These are phyloP conservation scores for Thelephora ganbajun DNA, from an alignment of 768 basidiomycete genomes.

Conservation along the genomic window DNA sequence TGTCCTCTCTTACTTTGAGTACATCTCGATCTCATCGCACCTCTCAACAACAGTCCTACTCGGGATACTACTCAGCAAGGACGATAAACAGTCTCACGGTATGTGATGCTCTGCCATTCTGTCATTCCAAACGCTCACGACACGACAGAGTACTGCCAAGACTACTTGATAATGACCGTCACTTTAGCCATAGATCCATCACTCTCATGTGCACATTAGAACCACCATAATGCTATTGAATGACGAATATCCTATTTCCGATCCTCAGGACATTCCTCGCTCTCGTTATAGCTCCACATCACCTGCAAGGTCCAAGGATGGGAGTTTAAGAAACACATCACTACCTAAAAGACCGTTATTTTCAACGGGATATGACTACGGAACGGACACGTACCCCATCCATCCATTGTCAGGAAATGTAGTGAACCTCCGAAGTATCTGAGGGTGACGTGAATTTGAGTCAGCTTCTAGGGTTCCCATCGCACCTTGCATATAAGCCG, in stretches of 20 bases:
- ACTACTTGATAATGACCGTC: not conserved
- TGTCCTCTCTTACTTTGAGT: constrained; percentile 31
- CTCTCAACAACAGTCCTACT: constrained; percentile 55
- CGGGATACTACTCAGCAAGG: constrained; percentile 64
- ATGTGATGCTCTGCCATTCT: not conserved
- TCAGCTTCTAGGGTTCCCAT: not conserved
- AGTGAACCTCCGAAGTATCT: constrained; percentile 82
- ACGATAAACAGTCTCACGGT: constrained; percentile 41
- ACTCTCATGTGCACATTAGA: not conserved
- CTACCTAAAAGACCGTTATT: constrained; percentile 21
- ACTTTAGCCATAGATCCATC: not conserved
- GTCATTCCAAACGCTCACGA: too few species aligned
- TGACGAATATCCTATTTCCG: not conserved
- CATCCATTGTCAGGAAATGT: constrained; percentile 68
- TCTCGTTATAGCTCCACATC: constrained; percentile 30
- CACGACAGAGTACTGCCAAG: too few species aligned
- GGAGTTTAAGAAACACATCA: constrained; percentile 40
- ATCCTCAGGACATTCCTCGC: too few species aligned
- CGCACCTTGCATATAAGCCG: constrained; percentile 50
- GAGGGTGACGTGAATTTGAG: not conserved
- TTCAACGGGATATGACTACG: not conserved
- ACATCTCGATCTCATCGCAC: constrained; percentile 53
- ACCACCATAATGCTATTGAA: not conserved
- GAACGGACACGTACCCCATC: constrained; percentile 47
- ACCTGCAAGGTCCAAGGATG: constrained; percentile 37